Evolutionary conservation across 805 yeast species (phyloP).

Genomic region (Hanseniaspora taiwanica): DNA sequence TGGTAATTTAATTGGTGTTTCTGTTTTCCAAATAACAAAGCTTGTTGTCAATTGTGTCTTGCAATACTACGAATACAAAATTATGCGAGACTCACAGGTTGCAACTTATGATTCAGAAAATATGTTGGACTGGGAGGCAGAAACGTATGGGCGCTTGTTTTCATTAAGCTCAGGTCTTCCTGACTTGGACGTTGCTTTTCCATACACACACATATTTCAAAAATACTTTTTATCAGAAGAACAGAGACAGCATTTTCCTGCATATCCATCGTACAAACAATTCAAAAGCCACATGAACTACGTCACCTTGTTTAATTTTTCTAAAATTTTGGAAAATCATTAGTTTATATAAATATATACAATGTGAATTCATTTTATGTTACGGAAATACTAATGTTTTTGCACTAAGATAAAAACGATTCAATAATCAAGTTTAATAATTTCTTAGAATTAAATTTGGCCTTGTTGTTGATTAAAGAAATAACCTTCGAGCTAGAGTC

Average conservation of each 20-base stretch:
- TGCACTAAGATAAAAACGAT: constrained; percentile 32
- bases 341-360: not conserved
- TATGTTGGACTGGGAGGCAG: not conserved
- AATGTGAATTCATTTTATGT: not conserved
- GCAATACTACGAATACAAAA: not conserved
- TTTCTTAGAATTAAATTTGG: constrained; percentile 52
- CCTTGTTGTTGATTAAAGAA: constrained; percentile 53
- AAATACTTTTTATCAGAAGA: not conserved
- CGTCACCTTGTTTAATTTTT: not conserved
- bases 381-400: not conserved
- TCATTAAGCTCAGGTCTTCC: not conserved
- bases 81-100: not conserved
- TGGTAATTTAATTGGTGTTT: not conserved
- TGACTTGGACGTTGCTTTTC: not conserved
- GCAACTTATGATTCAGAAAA: not conserved
- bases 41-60: not conserved
- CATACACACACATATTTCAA: not conserved
- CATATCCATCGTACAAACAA: not conserved
- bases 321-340: not conserved
- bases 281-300: not conserved
- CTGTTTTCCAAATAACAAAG: not conserved
- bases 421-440: constrained; percentile 57
- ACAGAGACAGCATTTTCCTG: not conserved
- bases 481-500: constrained; percentile 41
- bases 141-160: not conserved